phyloP scores from a whole-genome alignment of 2,329 filamentous ascomycete genomes.

The Aspergillus felis region DNA sequence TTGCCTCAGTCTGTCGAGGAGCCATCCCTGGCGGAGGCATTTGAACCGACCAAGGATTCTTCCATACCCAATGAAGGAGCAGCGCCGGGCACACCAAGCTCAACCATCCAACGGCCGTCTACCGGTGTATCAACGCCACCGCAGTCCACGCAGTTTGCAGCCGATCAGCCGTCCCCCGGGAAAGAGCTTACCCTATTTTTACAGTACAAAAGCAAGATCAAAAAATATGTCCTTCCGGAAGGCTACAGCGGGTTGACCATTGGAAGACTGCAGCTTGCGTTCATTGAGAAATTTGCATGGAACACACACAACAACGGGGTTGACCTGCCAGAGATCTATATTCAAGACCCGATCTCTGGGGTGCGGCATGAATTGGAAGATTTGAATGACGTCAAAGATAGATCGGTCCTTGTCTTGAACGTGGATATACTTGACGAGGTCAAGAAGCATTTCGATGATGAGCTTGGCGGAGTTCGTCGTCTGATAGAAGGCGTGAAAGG shows the following conservation, averaged over 20 bases:
- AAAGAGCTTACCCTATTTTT: slow-evolving; percentile 92
- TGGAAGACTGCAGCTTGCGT: slow-evolving; percentile 84
- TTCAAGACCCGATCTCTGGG: slow-evolving; percentile 91
- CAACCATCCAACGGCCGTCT: slow-evolving; percentile 15
- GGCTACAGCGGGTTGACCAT: slow-evolving; percentile 81
- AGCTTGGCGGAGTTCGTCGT: slow-evolving; percentile 71
- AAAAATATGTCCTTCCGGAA: slow-evolving; percentile 86
- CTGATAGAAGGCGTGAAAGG: slow-evolving; percentile 84
- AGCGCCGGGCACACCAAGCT: slow-evolving; percentile 26
- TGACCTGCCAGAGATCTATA: slow-evolving; percentile 94
- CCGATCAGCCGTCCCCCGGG: slow-evolving; percentile 63
- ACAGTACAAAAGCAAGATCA: slow-evolving; percentile 95
- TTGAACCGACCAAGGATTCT: slow-evolving; percentile 30
- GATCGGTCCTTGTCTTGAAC: slow-evolving; percentile 91
- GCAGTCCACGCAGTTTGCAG: slow-evolving; percentile 52
- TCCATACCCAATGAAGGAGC: slow-evolving; percentile 11
- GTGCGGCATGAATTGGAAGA: slow-evolving; percentile 97
- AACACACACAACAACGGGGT: slow-evolving; percentile 92
- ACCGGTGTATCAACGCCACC: slow-evolving; percentile 32
- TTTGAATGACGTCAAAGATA: slow-evolving; percentile 85
- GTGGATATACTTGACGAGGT: slow-evolving; percentile 92
- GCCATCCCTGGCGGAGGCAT: slow-evolving; percentile 31
- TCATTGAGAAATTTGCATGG: slow-evolving; percentile 99
- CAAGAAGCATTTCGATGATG: slow-evolving; percentile 92
- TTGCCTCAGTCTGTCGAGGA: slow-evolving; percentile 43